These are phyloP conservation scores for Raphidocelis subcapitata DNA, from an alignment of 139 green algal species.

Conservation along the genomic window DNA sequence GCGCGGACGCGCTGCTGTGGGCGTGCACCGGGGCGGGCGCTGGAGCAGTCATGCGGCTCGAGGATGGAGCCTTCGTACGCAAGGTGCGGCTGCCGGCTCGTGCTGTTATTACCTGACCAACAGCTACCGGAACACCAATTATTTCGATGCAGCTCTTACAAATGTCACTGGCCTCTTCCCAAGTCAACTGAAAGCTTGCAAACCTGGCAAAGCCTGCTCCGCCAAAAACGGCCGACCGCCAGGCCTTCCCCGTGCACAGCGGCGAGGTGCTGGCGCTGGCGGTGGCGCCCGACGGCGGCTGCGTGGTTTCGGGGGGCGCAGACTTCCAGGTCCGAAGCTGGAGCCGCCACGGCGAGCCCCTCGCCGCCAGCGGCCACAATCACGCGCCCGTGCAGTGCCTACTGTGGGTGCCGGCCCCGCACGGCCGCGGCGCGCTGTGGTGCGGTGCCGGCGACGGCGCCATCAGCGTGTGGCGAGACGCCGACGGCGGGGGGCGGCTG, in stretches of 20 bases:
- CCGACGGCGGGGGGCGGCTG: not conserved
- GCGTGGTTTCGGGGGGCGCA: slow-evolving; percentile 14
- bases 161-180: too few relatives aligned
- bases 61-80: not conserved
- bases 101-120: too few relatives aligned
- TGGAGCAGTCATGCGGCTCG: slow-evolving; percentile 3
- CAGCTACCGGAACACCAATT: too few relatives aligned
- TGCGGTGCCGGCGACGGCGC: slow-evolving; percentile 22
- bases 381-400: slow-evolving; percentile 18
- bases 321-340: slow-evolving; percentile 33
- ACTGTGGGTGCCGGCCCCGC: not conserved
- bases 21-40: slow-evolving; percentile 3
- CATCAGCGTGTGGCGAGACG: slow-evolving; percentile 8
- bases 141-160: too few relatives aligned
- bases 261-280: slow-evolving; percentile 20
- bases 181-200: too few relatives aligned
- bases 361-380: slow-evolving; percentile 21
- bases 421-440: slow-evolving; percentile 5
- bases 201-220: too few relatives aligned
- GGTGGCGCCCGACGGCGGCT: not conserved
- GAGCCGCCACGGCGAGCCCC: slow-evolving; percentile 12
- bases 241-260: slow-evolving; percentile 23
- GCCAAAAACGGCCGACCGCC: not conserved
- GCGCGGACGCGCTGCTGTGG: slow-evolving; percentile 6
- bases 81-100: too few relatives aligned